phyloP scores from a whole-genome alignment of 2,329 filamentous ascomycete species.

The Monosporascus ibericus region DNA sequence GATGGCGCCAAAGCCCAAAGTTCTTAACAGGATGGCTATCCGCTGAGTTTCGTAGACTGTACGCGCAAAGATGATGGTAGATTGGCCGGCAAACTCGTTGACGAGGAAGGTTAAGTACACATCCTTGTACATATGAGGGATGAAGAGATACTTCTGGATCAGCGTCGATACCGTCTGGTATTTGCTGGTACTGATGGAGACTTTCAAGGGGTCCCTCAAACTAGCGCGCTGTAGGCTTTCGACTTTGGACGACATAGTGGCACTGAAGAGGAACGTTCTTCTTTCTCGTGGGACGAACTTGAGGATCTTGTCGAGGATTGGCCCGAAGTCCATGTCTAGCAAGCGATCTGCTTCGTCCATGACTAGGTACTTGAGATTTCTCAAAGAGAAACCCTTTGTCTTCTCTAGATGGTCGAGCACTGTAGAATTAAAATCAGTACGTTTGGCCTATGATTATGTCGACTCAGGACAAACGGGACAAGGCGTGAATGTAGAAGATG shows the following conservation, averaged over 20 bases:
- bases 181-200: conserved; percentile 75
- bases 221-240: conserved; percentile 88
- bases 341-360: conserved; percentile 93
- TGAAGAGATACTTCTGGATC: conserved; percentile 78
- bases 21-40: conserved; percentile 73
- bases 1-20: conserved; percentile 83
- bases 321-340: conserved; percentile 90
- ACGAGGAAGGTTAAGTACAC: conserved; percentile 80
- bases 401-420: conserved; percentile 91
- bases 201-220: conserved; percentile 73
- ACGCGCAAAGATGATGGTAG: conserved; percentile 82
- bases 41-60: conserved; percentile 90
- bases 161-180: conserved; percentile 91
- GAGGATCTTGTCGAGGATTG: conserved; percentile 86
- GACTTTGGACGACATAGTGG: conserved; percentile 90
- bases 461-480: neutral
- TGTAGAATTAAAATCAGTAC: neutral
- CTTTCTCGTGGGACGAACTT: conserved; percentile 76
- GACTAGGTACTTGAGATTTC: conserved; percentile 77
- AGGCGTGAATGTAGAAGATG: neutral
- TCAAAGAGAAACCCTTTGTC: conserved; percentile 89
- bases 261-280: conserved; percentile 84
- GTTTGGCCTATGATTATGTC: neutral
- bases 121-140: conserved; percentile 84
- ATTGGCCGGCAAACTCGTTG: conserved; percentile 82